Percentiles rank a stretch among this genome's conserved stretches.
Evolutionary conservation across 2,329 filamentous ascomycete genomes (phyloP).

Genomic region (Fusarium oligoseptatum): DNA sequence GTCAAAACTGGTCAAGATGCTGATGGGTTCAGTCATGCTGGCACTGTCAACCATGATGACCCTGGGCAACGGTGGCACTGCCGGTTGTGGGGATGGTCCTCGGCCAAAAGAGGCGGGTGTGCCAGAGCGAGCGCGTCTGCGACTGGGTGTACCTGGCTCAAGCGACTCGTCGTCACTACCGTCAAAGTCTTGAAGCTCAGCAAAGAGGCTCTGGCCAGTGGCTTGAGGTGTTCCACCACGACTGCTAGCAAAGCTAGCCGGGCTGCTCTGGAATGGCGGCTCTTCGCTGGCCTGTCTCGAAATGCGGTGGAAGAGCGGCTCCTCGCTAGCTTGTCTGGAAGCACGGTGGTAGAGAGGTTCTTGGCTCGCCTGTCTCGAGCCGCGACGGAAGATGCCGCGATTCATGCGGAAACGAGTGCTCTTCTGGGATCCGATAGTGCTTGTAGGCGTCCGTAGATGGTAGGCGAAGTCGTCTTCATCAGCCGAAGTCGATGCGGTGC

Average conservation of each 20-base stretch:
- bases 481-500: conserved; percentile 88
- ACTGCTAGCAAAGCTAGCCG: conserved; percentile 67
- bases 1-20: conserved; percentile 47
- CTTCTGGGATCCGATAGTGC: conserved; percentile 72
- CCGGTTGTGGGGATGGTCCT: conserved; percentile 60
- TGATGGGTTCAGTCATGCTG: conserved; percentile 72
- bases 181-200: conserved; percentile 86
- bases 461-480: conserved; percentile 74
- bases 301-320: conserved; percentile 67
- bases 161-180: conserved; percentile 80
- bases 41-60: conserved; percentile 70
- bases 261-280: conserved; percentile 69
- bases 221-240: conserved; percentile 64
- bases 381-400: conserved; percentile 70
- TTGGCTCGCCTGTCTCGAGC: conserved; percentile 72
- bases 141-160: conserved; percentile 68
- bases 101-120: conserved; percentile 64
- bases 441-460: conserved; percentile 70
- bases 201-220: conserved; percentile 83
- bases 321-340: conserved; percentile 72
- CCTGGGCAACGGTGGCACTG: conserved; percentile 64
- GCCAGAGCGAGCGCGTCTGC: conserved; percentile 60
- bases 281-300: conserved; percentile 74
- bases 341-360: conserved; percentile 69
- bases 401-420: conserved; percentile 77